A percentile compares a stretch with the other conserved stretches of the same genome.
Evolutionary conservation across 2,329 filamentous ascomycete species (phyloP).

Genomic region (Colletotrichum destructivum): DNA sequence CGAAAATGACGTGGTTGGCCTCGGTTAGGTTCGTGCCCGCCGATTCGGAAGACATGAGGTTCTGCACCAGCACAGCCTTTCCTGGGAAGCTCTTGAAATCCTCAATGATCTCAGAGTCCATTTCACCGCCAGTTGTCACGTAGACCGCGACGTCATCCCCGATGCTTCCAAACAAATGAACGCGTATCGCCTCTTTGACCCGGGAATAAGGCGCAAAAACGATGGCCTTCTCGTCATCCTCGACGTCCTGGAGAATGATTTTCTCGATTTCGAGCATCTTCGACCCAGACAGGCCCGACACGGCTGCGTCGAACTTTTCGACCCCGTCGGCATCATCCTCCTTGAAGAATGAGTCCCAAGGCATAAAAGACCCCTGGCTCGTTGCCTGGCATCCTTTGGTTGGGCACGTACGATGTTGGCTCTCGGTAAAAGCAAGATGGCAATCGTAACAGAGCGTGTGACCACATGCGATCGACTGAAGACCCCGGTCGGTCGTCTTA

Average conservation of each 20-base stretch:
- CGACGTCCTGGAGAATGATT: constrained; percentile 45
- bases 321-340: not conserved
- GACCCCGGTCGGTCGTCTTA: not conserved
- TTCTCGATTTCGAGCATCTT: constrained; percentile 47
- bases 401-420: not conserved
- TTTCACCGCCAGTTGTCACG: constrained; percentile 19
- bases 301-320: not conserved
- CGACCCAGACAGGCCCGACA: constrained; percentile 1
- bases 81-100: constrained; percentile 47
- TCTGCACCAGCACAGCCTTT: constrained; percentile 54
- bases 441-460: constrained; percentile 26
- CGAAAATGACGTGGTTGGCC: constrained; percentile 61
- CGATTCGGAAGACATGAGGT: constrained; percentile 55
- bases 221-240: constrained; percentile 47
- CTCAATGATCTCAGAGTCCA: constrained; percentile 43
- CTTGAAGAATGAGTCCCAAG: not conserved
- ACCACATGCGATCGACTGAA: constrained; percentile 27
- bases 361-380: constrained; percentile 9
- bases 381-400: not conserved
- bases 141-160: constrained; percentile 39
- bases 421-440: not conserved
- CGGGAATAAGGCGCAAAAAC: constrained; percentile 56
- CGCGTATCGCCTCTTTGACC: constrained; percentile 49
- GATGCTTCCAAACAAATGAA: constrained; percentile 35
- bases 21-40: constrained; percentile 59